Conservation (phyloP, 129 eudicot genomes). For the Smallanthus sonchifolius region DNA sequence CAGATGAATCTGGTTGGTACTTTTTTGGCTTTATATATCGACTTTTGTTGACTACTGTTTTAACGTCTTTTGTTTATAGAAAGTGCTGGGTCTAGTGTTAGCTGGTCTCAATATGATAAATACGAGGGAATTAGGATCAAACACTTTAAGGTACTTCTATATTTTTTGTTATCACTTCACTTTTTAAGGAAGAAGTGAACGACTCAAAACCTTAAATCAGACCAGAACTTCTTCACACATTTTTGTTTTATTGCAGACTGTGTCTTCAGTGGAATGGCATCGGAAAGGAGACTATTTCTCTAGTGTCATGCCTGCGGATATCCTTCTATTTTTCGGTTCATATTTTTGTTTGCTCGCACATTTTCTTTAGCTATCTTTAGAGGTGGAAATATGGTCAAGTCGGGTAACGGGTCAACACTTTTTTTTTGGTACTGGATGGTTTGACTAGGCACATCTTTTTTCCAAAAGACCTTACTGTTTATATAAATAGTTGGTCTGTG, state of each 20-base stretch:
- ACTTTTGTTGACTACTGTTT: not conserved
- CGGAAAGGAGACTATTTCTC: conserved; percentile 98
- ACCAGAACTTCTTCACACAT: not conserved
- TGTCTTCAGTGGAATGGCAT: conserved; percentile 95
- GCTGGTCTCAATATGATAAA: conserved; percentile 65
- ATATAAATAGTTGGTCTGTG: not conserved
- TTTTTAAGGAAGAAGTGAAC: not conserved
- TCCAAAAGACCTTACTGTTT: not conserved
- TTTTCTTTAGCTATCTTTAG: not conserved
- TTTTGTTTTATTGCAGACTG: conserved; percentile 56
- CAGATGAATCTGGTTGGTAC: conserved; percentile 78
- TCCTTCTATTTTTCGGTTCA: conserved; percentile 44
- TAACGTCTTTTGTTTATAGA: conserved; percentile 25
- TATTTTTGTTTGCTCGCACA: not conserved
- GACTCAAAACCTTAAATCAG: not conserved
- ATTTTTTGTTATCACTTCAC: not conserved
- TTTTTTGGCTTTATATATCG: not conserved
- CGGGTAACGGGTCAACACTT: not conserved
- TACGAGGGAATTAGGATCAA: conserved; percentile 70
- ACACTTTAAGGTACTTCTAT: conserved; percentile 70
- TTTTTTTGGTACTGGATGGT: not conserved
- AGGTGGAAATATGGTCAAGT: not conserved
- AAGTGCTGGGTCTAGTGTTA: conserved; percentile 42
- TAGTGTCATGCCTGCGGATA: conserved; percentile 90
- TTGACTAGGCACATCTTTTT: not conserved